phyloP scores from a whole-genome alignment of 2,329 filamentous ascomycete genomes.

The Pyricularia grisea region DNA sequence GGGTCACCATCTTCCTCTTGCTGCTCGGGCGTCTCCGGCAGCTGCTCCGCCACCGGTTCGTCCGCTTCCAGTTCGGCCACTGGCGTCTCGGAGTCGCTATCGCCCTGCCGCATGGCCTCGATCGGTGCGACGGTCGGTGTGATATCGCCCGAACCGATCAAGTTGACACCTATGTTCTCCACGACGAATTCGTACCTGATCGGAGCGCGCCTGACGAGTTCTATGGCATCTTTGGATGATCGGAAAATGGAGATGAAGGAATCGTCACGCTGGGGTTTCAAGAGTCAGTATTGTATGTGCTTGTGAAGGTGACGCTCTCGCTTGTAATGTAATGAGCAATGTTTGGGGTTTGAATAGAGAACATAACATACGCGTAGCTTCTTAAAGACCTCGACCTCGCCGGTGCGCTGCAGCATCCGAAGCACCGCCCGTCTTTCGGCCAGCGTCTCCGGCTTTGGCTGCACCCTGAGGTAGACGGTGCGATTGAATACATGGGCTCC shows the following conservation, averaged over 20 bases:
- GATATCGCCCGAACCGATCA: slow-evolving; percentile 6
- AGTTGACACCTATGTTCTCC: slow-evolving; percentile 12
- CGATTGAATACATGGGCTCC: slow-evolving; percentile 9
- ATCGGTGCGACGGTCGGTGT: slow-evolving; percentile 12
- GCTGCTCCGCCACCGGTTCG: background rate
- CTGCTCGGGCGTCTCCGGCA: background rate
- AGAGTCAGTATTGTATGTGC: background rate
- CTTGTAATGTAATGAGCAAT: background rate
- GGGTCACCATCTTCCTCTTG: background rate
- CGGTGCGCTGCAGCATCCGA: slow-evolving; percentile 38
- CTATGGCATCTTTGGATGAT: slow-evolving; percentile 25
- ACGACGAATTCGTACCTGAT: slow-evolving; percentile 32
- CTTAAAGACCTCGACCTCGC: slow-evolving; percentile 43
- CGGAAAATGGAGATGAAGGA: slow-evolving; percentile 41
- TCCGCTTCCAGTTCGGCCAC: background rate
- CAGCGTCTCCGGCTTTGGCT: slow-evolving; percentile 40
- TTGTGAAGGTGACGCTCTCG: background rate
- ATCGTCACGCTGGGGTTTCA: slow-evolving; percentile 27
- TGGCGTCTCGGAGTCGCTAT: background rate
- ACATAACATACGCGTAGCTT: slow-evolving; percentile 26
- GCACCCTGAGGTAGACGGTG: slow-evolving; percentile 37
- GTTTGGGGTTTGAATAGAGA: background rate
- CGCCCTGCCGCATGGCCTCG: slow-evolving; percentile 2
- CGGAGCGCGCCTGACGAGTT: slow-evolving; percentile 35
- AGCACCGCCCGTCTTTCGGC: slow-evolving; percentile 46